Base-by-base conservation (phyloP, 2,329 filamentous ascomycete genomes). In the Beauveria australis region DNA sequence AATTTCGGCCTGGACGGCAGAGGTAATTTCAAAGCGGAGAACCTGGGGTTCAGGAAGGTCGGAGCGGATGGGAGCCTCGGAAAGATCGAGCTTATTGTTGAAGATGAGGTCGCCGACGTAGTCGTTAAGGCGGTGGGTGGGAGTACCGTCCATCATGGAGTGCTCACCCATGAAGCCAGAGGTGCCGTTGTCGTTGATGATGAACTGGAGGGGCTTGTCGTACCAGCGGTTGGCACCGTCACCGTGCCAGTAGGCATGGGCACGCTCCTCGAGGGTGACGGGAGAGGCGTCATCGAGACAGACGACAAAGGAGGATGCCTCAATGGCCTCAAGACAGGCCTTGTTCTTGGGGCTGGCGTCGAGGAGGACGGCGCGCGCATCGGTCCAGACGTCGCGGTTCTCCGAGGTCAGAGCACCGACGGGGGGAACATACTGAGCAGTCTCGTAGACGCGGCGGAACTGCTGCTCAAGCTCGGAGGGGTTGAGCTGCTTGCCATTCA, bases 61-160 rank as follows among this genome's bases (percentile, higher is more conserved):
- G 51, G 91, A 92, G 69, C 94, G 91, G 63, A 96, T 76, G 43
- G 79, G 78, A 8, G 91, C 83, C 72, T 92, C 84, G 63, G 88
- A 89, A 71, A 97, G 90, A 75, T 97, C 92, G 62, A 99, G 86
- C 74, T 94, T 95, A 78, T 96, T 93, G 78, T 88, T 88, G 77
- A 96, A 92, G 74, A 97, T 97, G 70, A 90, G 83, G 72, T 89
- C 86, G 78, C 93, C 95, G 72, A 95, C 83, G 71, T 92, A 94
- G 81, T 99, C 94, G 75, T 97, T 99, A 18, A 99, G 83, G 49
- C 95, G 89, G 77, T 97, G 94, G 2, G 95, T 99, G 1, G 95
- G 92, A 7, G 94, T 99, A 65, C 95, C 94, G 73, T 99, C 94
- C 95, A 99, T 99, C 94, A 99, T 97, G 69, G 90, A 95, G 82